Conservation (phyloP, 108 stramenopile species). For the Nitzschia sp. region DNA sequence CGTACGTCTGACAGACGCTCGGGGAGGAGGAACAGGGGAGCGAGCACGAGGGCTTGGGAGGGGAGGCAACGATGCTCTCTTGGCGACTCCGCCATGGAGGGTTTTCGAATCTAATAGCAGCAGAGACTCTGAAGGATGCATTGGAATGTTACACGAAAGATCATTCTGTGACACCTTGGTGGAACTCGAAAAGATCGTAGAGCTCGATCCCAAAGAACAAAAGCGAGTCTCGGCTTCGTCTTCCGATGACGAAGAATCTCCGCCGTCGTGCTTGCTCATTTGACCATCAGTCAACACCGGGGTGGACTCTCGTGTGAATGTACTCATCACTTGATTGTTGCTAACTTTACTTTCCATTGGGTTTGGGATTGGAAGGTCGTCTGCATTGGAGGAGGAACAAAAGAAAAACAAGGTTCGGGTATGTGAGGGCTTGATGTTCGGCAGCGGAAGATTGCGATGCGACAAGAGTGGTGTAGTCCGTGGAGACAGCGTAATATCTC, state of each 20-base stretch:
- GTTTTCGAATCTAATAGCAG: too few relatives aligned
- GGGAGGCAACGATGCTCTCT: too few relatives aligned
- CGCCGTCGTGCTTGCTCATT: background rate
- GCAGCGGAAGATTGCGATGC: too few relatives aligned
- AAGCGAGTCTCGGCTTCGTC: background rate
- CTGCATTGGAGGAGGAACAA: conserved; percentile 3
- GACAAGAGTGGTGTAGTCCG: too few relatives aligned
- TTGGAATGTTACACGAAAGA: conserved; percentile 12
- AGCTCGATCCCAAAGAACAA: conserved; percentile 22
- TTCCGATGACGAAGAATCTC: conserved; percentile 8
- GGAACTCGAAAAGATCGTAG: conserved; percentile 8
- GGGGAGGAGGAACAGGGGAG: too few relatives aligned
- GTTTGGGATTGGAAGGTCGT: background rate
- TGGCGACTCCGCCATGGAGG: too few relatives aligned
- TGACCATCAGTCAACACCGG: background rate
- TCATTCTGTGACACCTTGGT: conserved; percentile 8
- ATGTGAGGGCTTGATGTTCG: background rate
- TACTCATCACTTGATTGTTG: background rate
- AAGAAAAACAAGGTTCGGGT: conserved; percentile 4
- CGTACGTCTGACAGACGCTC: too few relatives aligned
- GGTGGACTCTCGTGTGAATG: background rate
- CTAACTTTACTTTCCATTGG: conserved; percentile 8
- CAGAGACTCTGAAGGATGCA: background rate
- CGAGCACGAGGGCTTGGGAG: too few relatives aligned
- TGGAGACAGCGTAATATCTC: too few relatives aligned